A percentile compares a stretch with the other conserved stretches of the same genome.
Evolutionary conservation across 2,329 filamentous ascomycete species (phyloP).

Genomic region (Mariannaea elegans): DNA sequence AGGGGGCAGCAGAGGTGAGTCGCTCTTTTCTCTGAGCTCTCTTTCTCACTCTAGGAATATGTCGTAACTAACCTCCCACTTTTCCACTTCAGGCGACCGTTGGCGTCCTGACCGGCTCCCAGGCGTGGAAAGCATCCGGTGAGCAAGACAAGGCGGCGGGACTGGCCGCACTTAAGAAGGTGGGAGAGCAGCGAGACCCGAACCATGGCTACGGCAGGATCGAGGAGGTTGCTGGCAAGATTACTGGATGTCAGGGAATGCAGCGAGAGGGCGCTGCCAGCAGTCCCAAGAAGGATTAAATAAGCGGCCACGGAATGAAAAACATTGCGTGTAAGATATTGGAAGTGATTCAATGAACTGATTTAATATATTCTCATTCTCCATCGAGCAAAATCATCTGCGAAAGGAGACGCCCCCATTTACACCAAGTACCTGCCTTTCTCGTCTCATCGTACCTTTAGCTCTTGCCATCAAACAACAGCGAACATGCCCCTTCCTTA

Average conservation of each 20-base stretch:
- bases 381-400: no score
- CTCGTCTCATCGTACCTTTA: neutral
- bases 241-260: slow-evolving; percentile 76
- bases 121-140: slow-evolving; percentile 71
- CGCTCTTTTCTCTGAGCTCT: no score
- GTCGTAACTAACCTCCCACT: neutral
- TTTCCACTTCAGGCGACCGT: slow-evolving; percentile 59
- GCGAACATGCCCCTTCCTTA: neutral
- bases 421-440: neutral
- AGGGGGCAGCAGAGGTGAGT: slow-evolving; percentile 71
- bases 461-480: neutral
- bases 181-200: slow-evolving; percentile 64
- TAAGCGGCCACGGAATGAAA: neutral
- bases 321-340: neutral
- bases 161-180: slow-evolving; percentile 69
- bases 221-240: slow-evolving; percentile 71
- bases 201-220: slow-evolving; percentile 67
- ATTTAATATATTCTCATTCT: neutral
- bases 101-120: slow-evolving; percentile 68
- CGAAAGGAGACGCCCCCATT: no score
- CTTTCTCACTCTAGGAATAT: no score
- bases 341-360: neutral
- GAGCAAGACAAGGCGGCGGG: slow-evolving; percentile 71
- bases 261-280: slow-evolving; percentile 67
- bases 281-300: slow-evolving; percentile 44